Conservation (phyloP, 148 eudicot genomes). For the Rhododendron simsii region DNA sequence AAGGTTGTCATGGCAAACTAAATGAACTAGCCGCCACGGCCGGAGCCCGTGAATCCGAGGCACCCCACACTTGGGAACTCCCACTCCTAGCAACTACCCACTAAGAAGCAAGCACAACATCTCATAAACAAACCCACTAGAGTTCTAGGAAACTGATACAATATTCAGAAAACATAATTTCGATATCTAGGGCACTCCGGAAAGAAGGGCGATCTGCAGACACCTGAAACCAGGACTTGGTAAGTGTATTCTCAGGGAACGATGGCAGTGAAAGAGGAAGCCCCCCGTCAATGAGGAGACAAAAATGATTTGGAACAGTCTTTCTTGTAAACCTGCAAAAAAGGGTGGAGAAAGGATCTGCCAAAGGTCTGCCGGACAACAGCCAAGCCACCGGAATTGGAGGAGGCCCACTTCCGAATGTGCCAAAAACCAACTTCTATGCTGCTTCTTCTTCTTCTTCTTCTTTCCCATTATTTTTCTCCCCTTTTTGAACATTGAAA, state of each 20-base stretch:
- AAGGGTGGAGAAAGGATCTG: slow-evolving; percentile 11
- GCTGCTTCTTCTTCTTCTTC: neutral
- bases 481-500: neutral
- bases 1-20: slow-evolving; percentile 44
- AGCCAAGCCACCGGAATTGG: slow-evolving; percentile 27
- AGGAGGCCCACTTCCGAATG: slow-evolving; percentile 20
- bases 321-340: slow-evolving; percentile 50
- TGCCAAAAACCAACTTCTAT: slow-evolving; percentile 19
- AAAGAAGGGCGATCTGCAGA: neutral
- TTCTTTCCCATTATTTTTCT: no score
- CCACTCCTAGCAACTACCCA: slow-evolving; percentile 19
- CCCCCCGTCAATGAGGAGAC: slow-evolving; percentile 13
- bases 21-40: slow-evolving; percentile 26
- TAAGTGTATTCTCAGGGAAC: slow-evolving; percentile 23
- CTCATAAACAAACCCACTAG: slow-evolving; percentile 5
- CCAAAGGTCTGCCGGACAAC: slow-evolving; percentile 43
- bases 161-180: slow-evolving; percentile 17
- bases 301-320: slow-evolving; percentile 35
- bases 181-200: slow-evolving; percentile 17
- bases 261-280: slow-evolving; percentile 32
- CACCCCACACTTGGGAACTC: slow-evolving; percentile 18
- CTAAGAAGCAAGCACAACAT: neutral
- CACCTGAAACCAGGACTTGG: slow-evolving; percentile 21
- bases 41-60: slow-evolving; percentile 33
- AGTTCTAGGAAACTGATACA: slow-evolving; percentile 8